Evolutionary conservation across 2,329 filamentous ascomycete genomes (phyloP), one percentile per base, ranked within the genome.

Genomic region (Thielaviopsis musarum): DNA sequence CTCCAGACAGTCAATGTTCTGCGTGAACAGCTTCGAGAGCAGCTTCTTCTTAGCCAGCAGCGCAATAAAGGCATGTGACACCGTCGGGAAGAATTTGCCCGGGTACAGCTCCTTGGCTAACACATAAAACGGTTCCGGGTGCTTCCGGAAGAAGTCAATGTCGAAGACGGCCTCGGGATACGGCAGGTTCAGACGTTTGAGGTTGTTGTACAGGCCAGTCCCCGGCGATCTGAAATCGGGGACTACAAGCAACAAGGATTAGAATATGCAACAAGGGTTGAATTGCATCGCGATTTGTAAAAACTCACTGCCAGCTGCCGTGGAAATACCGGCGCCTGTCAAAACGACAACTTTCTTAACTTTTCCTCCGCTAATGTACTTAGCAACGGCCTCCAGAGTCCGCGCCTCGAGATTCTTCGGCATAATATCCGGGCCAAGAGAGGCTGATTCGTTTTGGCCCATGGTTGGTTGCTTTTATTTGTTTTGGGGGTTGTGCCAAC

Each of bases 1-100:
- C 72, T 98, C 93, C 13, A 98, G 78, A 66, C 90, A 95, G 73
- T 98, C 93, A 65, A 98, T 97, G 68, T 98, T 98, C 69, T 98
- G 93, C 0, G 93, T 96, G 70, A 97, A 98, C 58, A 93, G 80
- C 75, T 90, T 93, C 64, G 85, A 74, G 24, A 98, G 74, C 49
- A 91, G 74, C 3, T 81, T 82, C 72, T 94, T 95, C 62, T 83
- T 75, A 60, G 91, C 80, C 17, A 97, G 81, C 24, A 98, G 75
- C 15, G 82, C 78, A 66, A 98, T 84, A 71, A 98, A 98, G 41
- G 82, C 85, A 72, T 98, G 93, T 1, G 90, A 87, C 59, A 97
- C 76, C 1, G 93, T 98, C 0, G 93, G 93, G 59, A 84, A 78
- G 73, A 87, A 96, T 66, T 85, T 86, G 19, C 91, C 91, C 0